Base-by-base conservation (phyloP, 768 basidiomycete species). In the Candolleomyces eurysporus region DNA sequence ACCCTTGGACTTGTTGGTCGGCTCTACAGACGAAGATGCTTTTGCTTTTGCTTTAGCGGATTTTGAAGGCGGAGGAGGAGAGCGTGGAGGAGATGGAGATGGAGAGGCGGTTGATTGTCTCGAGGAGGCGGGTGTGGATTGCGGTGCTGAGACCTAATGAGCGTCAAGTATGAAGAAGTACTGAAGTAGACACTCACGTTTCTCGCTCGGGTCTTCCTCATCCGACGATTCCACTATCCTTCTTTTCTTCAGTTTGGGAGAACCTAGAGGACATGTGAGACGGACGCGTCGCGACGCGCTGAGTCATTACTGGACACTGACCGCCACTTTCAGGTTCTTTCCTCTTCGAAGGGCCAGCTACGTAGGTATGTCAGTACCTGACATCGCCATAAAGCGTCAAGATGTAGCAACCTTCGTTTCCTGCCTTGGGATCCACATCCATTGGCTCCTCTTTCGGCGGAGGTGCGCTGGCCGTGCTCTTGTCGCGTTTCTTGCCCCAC, bases 181-280 rank as follows among this genome's bases (percentile, higher is more conserved):
- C 36, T 36, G 6, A 36, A 36, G 3, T 19, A 26, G 53, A 16
- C 8, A 32, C 51, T 10, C 17, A 39, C 40, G 53, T 26, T 49
- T 50, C 43, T 32, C 48, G 30, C 53, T 54, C 16, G 45, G 65
- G 21, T 73, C 75, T 7, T 76, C 71, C 46, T 85, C 87, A 21
- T 85, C 82, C 36, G 85, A 86, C 0, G 84, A 86, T 36, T 82
- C 75, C 5, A 82, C 66, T 30, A 86, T 78, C 59, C 80, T 80
- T 53, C 85, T 74, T 67, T 78, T 83, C 72, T 89, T 88, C 7
- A 73, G 40, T 52, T 68, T 78, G 10, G 73, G 69, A 30, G 67
- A 71, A 62, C 74, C 78, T 74, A 57, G n/a, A 60, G 19, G 2
- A 45, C 62, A 57, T 32, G n/a, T 40, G 30, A 19, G 57, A 50